Base-by-base conservation (phyloP, 257 asterid species). In the Oldenlandia corymbosa region DNA sequence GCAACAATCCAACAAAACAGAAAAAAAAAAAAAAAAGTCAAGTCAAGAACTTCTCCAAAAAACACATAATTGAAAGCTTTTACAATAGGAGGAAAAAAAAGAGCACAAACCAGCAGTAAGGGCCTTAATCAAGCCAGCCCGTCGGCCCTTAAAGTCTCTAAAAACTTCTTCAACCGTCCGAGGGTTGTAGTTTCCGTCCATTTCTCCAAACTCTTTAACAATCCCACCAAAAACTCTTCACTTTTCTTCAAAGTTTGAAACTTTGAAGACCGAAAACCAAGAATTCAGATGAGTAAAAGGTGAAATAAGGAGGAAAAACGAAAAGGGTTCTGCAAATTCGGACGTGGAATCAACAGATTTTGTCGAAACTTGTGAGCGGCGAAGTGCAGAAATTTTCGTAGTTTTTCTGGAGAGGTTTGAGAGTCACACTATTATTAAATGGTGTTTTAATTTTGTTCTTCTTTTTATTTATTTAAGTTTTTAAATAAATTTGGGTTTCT, bases 151-250 rank as follows among this genome's bases (percentile, higher is more conserved):
- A 59, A 79, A 77, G 66, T 79, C 82, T 27, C 69, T 67, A 58
- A 79, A 81, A 5, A 79, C 87, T 47, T 76, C 82, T 49, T 80
- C 80, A 34, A 80, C 83, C 0, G 75, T 68, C 1, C 79, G 55
- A 51, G 80, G 76, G 43, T 76, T 72, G 66, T 64, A 68, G 2
- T 45, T 41, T 37, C 74, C 73, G 58, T 73, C 62, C 77, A 47
- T 60, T 45, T 21, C 58, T 68, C 17, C 21, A 12, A 41, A 60
- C 14, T 16, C 27, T 30, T n/a, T 4, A n/a, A 5, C 43, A 13
- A 14, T 27, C 14, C 30, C 27, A 56, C 21, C 21, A 21, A 50
- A 17, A 20, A 26, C 24, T 8, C 8, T 32, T 32, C 54, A 46
- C 46, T 20, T 58, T 4, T 24, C 32, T 37, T 7, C n/a, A 23